Conservation (phyloP, 2,329 filamentous ascomycete species). For the Apiospora pterosperma region DNA sequence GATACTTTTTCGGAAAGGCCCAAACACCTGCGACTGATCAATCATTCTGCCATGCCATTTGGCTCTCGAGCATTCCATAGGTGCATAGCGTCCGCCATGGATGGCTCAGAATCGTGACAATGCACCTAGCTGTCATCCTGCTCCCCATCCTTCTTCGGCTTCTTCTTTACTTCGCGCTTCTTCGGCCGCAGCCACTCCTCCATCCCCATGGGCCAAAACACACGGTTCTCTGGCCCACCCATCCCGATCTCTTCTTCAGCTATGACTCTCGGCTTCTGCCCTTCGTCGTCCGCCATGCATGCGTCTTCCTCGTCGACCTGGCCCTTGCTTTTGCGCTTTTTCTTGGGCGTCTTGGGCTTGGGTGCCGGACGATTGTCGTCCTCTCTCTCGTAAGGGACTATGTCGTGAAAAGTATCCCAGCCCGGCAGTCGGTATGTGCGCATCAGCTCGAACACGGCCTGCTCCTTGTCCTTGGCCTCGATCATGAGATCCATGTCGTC, state of each 20-base stretch:
- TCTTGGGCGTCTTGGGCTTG: slow-evolving; percentile 45
- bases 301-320: slow-evolving; percentile 30
- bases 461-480: slow-evolving; percentile 96
- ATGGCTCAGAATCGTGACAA: background rate
- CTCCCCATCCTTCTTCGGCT: slow-evolving; percentile 28
- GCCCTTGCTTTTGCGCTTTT: slow-evolving; percentile 35
- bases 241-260: slow-evolving; percentile 72
- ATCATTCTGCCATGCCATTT: background rate
- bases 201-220: slow-evolving; percentile 89
- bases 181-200: slow-evolving; percentile 84
- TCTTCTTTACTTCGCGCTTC: slow-evolving; percentile 66
- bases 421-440: slow-evolving; percentile 80
- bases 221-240: slow-evolving; percentile 77
- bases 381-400: slow-evolving; percentile 71
- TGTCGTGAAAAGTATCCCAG: slow-evolving; percentile 69
- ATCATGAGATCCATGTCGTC: slow-evolving; percentile 96
- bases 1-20: no score
- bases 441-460: slow-evolving; percentile 94
- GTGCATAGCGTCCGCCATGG: background rate
- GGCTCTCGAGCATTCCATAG: background rate
- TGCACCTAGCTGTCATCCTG: slow-evolving; percentile 9
- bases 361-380: slow-evolving; percentile 66
- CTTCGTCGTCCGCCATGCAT: slow-evolving; percentile 28
- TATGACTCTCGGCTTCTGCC: slow-evolving; percentile 42
- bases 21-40: no score